Base-by-base conservation (phyloP, 169 alveolate species). In the Besnoitia besnoiti region DNA sequence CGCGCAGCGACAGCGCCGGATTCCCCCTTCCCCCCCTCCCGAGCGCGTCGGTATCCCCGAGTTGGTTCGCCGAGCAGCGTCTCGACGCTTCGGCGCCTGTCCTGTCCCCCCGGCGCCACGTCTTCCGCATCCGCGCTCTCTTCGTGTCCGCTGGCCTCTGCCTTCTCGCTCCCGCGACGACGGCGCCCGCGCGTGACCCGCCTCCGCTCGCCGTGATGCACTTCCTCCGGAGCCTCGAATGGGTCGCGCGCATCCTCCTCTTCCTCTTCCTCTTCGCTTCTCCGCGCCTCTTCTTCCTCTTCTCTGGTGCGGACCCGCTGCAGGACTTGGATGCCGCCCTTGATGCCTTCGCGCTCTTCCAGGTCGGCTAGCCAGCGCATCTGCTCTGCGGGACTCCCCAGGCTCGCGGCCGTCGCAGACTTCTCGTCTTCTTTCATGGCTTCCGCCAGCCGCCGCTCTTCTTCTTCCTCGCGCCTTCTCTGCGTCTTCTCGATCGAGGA, bases 271-370 rank as follows among this genome's bases (percentile, higher is more conserved):
- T 1, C 80, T 39, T 37, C 55, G 3, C 50, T 42, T 37, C 30
- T 55, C 40, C 30, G 35, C 30, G 27, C 33, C 3, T n/a, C 85
- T 12, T 5, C 50, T 75, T 5, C 47, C 49, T 42, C 87, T 44
- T 4, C 61, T 67, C 24, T 42, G 3, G 39, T 21, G 2, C 46
- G 10, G 39, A 10, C 46, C 33, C 12, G 4, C 30, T 42, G 42
- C 0, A 77, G 37, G 37, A 55, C 87, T 37, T 42, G 87, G 33
- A 77, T 77, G 21, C 87, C 87, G 37, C 87, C 87, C 2, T 35
- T n/a, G 21, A 77, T 35, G 2, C 87, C 87, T 30, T 77, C 87
- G n/a, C 59, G 37, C 30, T 77, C 87, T 44, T 77, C 44, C 14
- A 77, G 55, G 35, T 7, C 40, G 12, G 33, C 40, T 1, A 77